phyloP scores from a whole-genome alignment of 257 asterid genomes.

The Forsythia suspensa region DNA sequence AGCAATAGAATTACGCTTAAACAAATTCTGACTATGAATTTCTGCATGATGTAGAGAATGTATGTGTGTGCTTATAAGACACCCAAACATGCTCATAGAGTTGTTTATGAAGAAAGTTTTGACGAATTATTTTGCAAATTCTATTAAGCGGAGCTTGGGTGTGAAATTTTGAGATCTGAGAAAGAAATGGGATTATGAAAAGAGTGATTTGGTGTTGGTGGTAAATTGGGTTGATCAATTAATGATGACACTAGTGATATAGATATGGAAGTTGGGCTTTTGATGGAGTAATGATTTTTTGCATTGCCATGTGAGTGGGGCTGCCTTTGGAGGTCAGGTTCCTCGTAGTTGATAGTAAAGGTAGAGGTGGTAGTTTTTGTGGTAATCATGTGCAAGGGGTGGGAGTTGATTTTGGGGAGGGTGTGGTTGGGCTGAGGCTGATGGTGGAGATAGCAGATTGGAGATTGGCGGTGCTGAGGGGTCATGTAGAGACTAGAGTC shows the following conservation, averaged over 20 bases:
- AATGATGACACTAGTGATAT: not conserved
- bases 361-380: not conserved
- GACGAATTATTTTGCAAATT: not conserved
- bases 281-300: not conserved
- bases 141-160: not conserved
- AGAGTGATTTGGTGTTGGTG: not conserved
- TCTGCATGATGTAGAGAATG: not conserved
- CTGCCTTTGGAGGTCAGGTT: not conserved
- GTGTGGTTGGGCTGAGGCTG: not conserved
- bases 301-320: not conserved
- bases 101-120: not conserved
- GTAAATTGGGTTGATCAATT: not conserved
- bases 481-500: not conserved
- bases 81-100: not conserved
- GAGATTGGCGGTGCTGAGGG: not conserved
- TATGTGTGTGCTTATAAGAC: not conserved
- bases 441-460: not conserved
- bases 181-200: not conserved
- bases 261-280: not conserved
- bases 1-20: not conserved
- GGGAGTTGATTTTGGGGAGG: not conserved
- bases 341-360: not conserved
- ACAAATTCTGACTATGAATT: not conserved
- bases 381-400: not conserved
- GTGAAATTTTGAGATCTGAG: not conserved